Percentiles rank a stretch among this genome's conserved stretches.
These are phyloP conservation scores for Desmodesmus armatus DNA, from an alignment of 139 green algal genomes.

Conservation along the genomic window DNA sequence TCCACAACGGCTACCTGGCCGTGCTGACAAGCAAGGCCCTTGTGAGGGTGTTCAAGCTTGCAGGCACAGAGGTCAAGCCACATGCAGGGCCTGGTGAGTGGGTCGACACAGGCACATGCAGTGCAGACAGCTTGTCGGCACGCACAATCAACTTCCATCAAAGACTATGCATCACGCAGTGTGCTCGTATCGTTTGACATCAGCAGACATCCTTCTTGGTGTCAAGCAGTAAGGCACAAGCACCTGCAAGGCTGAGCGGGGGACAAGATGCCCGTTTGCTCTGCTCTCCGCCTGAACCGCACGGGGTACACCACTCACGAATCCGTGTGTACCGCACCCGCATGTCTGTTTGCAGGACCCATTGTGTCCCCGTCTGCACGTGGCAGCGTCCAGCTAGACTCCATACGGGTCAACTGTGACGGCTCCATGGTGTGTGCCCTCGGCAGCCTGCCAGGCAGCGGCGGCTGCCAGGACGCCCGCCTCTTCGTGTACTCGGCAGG, in stretches of 20 bases:
- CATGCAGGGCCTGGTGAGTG: constrained; percentile 67
- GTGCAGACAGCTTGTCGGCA: neutral
- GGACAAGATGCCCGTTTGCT: too few species aligned
- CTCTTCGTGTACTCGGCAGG: constrained; percentile 65
- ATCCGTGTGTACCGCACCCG: too few species aligned
- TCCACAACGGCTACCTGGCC: constrained; percentile 62
- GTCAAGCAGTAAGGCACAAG: too few species aligned
- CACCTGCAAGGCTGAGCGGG: too few species aligned
- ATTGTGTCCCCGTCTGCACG: constrained; percentile 42
- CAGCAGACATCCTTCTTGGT: too few species aligned
- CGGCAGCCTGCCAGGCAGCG: constrained; percentile 26
- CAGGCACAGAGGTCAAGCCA: constrained; percentile 71
- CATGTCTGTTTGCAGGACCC: constrained; percentile 41
- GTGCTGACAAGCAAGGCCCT: constrained; percentile 50
- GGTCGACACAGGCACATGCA: too few species aligned
- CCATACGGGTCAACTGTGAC: constrained; percentile 67
- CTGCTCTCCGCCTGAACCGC: too few species aligned
- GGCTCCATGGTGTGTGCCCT: constrained; percentile 67
- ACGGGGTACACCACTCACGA: too few species aligned
- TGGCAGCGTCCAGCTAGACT: constrained; percentile 47
- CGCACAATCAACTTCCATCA: too few species aligned
- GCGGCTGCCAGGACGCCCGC: constrained; percentile 38
- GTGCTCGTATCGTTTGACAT: too few species aligned
- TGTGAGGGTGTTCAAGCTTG: constrained; percentile 70
- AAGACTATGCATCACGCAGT: too few species aligned